Conservation (phyloP, 495 filamentous ascomycete species). For the Penicillium taxi region DNA sequence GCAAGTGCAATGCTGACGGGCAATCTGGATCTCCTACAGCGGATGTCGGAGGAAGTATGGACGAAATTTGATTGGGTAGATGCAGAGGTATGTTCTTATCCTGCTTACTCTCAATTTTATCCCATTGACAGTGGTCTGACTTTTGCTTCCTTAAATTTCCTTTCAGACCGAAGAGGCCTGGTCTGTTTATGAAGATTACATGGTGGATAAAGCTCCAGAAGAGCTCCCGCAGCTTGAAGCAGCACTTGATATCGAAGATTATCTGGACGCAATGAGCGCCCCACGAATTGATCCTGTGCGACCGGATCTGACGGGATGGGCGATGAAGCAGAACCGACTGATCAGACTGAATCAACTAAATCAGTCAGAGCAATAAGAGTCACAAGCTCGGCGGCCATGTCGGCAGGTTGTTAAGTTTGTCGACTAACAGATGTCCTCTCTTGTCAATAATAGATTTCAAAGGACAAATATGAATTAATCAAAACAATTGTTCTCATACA, state of each 20-base stretch:
- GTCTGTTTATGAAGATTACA: slow-evolving; percentile 49
- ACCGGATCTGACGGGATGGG: slow-evolving; percentile 43
- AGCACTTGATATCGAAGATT: slow-evolving; percentile 48
- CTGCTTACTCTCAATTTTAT: neutral
- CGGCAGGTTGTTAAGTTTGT: no score
- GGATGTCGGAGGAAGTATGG: slow-evolving; percentile 64
- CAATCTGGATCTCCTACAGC: slow-evolving; percentile 48
- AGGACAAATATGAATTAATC: no score
- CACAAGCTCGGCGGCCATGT: no score
- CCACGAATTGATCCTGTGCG: slow-evolving; percentile 48
- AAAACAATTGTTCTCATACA: no score
- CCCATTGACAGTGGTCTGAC: neutral
- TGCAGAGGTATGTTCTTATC: slow-evolving; percentile 51
- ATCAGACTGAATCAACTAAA: no score
- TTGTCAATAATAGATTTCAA: no score
- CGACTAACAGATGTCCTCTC: no score
- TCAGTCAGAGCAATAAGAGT: no score
- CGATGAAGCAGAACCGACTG: slow-evolving; percentile 44
- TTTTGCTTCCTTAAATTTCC: no score
- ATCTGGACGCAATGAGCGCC: slow-evolving; percentile 58
- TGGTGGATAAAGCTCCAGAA: slow-evolving; percentile 49
- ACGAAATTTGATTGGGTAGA: slow-evolving; percentile 56
- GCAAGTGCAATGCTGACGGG: slow-evolving; percentile 43
- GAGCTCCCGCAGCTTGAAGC: slow-evolving; percentile 44
- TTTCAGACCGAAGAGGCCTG: slow-evolving; percentile 53